These are phyloP conservation scores for Syzygium syzygioides DNA, from an alignment of 441 rosid genomes.

Conservation along the genomic window DNA sequence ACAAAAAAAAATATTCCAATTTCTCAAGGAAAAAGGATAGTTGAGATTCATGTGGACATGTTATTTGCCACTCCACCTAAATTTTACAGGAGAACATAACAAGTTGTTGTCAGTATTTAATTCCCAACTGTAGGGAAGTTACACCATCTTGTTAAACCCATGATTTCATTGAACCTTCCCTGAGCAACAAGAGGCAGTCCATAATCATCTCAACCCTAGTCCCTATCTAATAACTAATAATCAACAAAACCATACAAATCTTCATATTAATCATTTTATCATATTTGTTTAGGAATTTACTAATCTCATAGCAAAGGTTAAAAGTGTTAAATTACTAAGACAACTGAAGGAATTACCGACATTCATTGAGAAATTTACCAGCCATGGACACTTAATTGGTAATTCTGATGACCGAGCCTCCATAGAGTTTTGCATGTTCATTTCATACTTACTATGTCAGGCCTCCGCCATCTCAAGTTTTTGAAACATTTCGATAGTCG, in stretches of 20 bases:
- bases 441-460: not conserved
- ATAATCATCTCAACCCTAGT: not conserved
- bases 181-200: not conserved
- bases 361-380: not conserved
- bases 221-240: not conserved
- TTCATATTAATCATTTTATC: not conserved
- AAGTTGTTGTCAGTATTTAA: conserved; percentile 1
- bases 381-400: not conserved
- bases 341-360: not conserved
- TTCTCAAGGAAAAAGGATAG: not conserved
- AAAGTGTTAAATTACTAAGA: not conserved
- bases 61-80: not conserved
- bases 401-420: not conserved
- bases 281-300: not conserved
- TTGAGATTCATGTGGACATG: not conserved
- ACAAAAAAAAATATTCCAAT: not conserved
- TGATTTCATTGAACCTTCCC: not conserved
- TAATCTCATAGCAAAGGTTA: not conserved
- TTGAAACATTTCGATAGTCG: not conserved
- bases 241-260: not conserved
- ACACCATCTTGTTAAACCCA: not conserved
- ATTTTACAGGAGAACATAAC: not conserved
- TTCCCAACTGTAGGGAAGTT: not conserved
- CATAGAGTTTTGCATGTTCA: not conserved
- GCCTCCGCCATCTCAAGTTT: not conserved